Evolutionary conservation across 1,284 basidiomycete species (phyloP).

Genomic region (Kalmanozyma brasiliensis): DNA sequence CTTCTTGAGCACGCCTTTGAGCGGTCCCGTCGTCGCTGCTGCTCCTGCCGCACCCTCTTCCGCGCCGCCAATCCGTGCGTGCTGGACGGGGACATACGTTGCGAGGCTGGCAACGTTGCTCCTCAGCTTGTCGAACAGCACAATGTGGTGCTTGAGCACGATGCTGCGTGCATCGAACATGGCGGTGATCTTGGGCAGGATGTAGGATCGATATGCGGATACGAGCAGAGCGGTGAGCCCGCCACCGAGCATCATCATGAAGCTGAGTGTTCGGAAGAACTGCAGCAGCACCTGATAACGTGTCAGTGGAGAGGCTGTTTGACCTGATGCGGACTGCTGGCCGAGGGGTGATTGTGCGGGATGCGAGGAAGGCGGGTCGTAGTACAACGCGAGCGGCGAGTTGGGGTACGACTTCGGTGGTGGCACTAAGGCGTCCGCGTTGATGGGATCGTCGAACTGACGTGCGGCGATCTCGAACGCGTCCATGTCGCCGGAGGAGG

Average conservation of each 20-base stretch:
- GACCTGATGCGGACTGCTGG: background rate
- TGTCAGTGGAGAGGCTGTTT: conserved; percentile 31
- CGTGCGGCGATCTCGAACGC: conserved; percentile 48
- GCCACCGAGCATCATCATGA: conserved; percentile 60
- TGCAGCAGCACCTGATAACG: conserved; percentile 62
- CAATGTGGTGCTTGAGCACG: conserved; percentile 53
- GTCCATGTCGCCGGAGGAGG: conserved; percentile 15
- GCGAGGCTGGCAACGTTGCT: conserved; percentile 27
- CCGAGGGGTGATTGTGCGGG: background rate
- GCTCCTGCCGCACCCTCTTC: conserved; percentile 2
- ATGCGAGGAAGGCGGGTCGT: conserved; percentile 27
- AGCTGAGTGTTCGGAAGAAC: conserved; percentile 60
- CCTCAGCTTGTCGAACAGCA: conserved; percentile 47
- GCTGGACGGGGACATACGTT: conserved; percentile 30
- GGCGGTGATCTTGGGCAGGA: conserved; percentile 55
- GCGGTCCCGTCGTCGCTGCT: conserved; percentile 4
- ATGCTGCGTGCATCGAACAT: conserved; percentile 56
- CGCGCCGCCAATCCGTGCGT: conserved; percentile 4
- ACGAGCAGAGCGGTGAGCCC: conserved; percentile 55
- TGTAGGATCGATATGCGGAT: conserved; percentile 51
- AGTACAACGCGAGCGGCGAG: conserved; percentile 62
- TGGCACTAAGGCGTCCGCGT: conserved; percentile 21
- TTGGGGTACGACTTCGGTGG: conserved; percentile 58
- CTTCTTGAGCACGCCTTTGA: conserved; percentile 53
- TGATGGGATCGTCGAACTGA: conserved; percentile 58